Base-by-base conservation (phyloP, 352 stramenopile genomes). In the Globisporangium nodosum region DNA sequence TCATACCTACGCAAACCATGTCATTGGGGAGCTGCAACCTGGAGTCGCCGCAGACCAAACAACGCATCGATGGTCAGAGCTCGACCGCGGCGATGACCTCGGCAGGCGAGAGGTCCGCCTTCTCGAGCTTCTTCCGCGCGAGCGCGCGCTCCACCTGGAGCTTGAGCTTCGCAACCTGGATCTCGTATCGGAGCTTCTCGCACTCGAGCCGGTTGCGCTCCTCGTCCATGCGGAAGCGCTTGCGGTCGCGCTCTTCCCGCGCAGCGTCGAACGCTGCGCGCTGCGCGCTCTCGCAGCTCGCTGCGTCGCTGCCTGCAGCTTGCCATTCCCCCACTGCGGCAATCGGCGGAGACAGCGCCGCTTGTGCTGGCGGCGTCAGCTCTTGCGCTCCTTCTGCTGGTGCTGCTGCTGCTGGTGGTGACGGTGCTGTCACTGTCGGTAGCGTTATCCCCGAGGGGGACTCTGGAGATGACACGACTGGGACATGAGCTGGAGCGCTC, bases 201-300 rank as follows among this genome's bases (percentile, higher is more conserved):
- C 78, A 86, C 67, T 88, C 78, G 55, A 91, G 70, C 24, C 68
- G 64, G 57, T 70, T 64, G 56, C 73, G 74, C 50, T 88, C 71
- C 50, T 91, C 74, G 47, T 88, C 78, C 59, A 87, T 68, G 18
- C 68, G 68, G 47, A 87, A 82, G 13, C 75, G 67, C 54, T 85
- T 88, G 33, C 66, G 74, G 42, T 78, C 70, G 31, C 78, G 80
- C 52, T 90, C 81, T 68, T 88, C 81, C 27, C 74, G 76, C 33
- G 75, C 71, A 1, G 73, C 76, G 53, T 88, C 76, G 1, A 76
- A 49, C 52, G 84, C 52, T 56, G 79, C 60, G 1, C 77, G 70
- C 55, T 81, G 77, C 40, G 75, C 81, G 51, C 74, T 74, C 56
- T 85, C 80, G 40, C 71, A 69, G 46, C 42, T 64, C 20, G 62